Evolutionary conservation across 2,329 filamentous ascomycete genomes (phyloP), one percentile per base, ranked within the genome.

Genomic region (Coleophoma cylindrospora): DNA sequence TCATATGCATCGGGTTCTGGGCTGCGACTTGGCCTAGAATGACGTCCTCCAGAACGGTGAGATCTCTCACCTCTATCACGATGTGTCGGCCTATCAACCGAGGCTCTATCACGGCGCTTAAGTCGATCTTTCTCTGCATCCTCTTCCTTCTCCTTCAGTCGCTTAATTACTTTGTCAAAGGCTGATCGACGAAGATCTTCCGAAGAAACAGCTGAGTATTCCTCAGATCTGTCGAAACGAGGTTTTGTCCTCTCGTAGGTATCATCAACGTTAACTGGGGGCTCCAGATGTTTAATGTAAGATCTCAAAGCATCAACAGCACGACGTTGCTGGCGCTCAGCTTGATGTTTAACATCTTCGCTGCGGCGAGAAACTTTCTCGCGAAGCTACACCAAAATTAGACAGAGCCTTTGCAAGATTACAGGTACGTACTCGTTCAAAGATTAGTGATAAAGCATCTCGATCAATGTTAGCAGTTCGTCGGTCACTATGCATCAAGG

Each of bases 1-100:
- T 97, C 94, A 68, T 99, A 99, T 17, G 89, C 83, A 71, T 99
- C 91, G 51, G 83, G 81, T 68, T 97, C 94, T n/a, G 91, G 91
- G 60, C 87, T 91, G 61, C 91, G 89, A 65, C 89, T 95, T 60
- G 82, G 81, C 60, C 89, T 76, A 59, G 71, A 70, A 63, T 74
- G 70, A 62, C 80, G 79, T 58, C 71, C 74, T 59, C 74, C 73
- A 63, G 73, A 73, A 57, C 81, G 80, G 68, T 84, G 80, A 70
- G 79, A 76, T 72, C 80, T 75, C 70, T 86, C 83, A 74, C 79
- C 77, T 44, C 41, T 27, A 38, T 38, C 36, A 13, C 36, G 36
- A 38, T 38, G 36, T 4, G 36, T 9, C 13, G 36, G 36, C 7
- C 36, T 14, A 13, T 38, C 36, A 14, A 38, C 36, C 13, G 36